These are phyloP conservation scores for Medicago ruthenica DNA, from an alignment of 306 rosid species.

Conservation along the genomic window DNA sequence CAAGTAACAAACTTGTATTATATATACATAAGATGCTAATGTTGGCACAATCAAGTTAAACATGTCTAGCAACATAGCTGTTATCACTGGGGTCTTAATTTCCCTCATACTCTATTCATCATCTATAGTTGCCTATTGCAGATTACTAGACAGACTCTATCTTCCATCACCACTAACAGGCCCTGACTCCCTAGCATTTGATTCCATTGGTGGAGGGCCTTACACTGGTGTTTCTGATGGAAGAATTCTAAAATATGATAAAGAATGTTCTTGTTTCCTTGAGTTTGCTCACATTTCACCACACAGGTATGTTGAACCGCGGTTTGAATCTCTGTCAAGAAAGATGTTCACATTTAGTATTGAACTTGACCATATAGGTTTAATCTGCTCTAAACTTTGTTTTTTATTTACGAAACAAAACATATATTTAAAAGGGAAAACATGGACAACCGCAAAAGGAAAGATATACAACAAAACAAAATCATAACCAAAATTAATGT, in stretches of 20 bases:
- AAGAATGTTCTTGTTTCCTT: neutral
- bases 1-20: neutral
- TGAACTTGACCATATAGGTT: too few relatives aligned
- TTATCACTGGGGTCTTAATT: conserved; percentile 14
- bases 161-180: conserved; percentile 46
- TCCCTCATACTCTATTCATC: conserved; percentile 8
- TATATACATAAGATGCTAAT: neutral
- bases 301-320: too few relatives aligned
- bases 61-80: neutral
- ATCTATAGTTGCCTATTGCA: conserved; percentile 2
- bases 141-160: conserved; percentile 29
- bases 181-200: conserved; percentile 48
- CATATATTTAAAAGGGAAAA: too few relatives aligned
- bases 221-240: conserved; percentile 52
- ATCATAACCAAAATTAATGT: too few relatives aligned
- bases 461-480: too few relatives aligned
- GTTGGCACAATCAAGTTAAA: conserved; percentile 17
- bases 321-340: too few relatives aligned
- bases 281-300: conserved; percentile 42
- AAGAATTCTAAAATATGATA: conserved; percentile 43
- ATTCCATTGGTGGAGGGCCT: conserved; percentile 38
- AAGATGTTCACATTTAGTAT: too few relatives aligned
- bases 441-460: too few relatives aligned
- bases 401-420: too few relatives aligned
- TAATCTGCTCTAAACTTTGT: too few relatives aligned